Evolutionary conservation across 208 protist species (phyloP), one percentile per base, ranked within the genome.

Genomic region (Crithidia acanthocephali): DNA sequence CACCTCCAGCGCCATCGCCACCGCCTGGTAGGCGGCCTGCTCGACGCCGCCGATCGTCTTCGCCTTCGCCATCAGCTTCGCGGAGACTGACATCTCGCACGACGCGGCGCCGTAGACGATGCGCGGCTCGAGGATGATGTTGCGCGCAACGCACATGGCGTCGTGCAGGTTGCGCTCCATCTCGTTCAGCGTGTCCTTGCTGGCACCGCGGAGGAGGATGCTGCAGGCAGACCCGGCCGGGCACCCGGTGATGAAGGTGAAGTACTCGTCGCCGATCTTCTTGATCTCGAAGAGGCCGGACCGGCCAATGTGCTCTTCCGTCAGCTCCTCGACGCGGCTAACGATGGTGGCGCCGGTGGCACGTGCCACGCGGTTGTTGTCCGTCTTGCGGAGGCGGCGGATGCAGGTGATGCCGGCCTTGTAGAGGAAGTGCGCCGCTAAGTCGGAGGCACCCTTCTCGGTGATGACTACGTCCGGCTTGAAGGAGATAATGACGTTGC

Each of bases 231-330:
- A 99, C 56, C 98, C 97, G 16, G 96, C 83, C 37, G 97, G 91
- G 91, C 99, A 99, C 44, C 99, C 93, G 40, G 97, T 98, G 65
- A 99, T 95, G 85, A 99, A 99, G 25, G 99, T 96, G 85, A 99
- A 99, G 90, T 99, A 99, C 84, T 99, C 98, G 71, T 99, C 99
- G n/a, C 98, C 98, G 68, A 99, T 98, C 89, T 99, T 99, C 69
- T 96, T 89, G 72, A 99, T 97, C 77, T 99, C 98, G 83, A 99
- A 99, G 45, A 99, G 83, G 23, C 98, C 99, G 56, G 93, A 94
- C 22, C 87, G 98, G 55, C 99, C 99, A 42, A 99, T 81, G 88
- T 99, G 97, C 40, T 79, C 79, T 76, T 99, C 98, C 47, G 93
- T 98, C 25, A 99, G 72, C 73, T 99, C 99, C 52, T 98, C 97